Evolutionary conservation across 495 filamentous ascomycete species (phyloP).

Genomic region (Talaromyces liani): DNA sequence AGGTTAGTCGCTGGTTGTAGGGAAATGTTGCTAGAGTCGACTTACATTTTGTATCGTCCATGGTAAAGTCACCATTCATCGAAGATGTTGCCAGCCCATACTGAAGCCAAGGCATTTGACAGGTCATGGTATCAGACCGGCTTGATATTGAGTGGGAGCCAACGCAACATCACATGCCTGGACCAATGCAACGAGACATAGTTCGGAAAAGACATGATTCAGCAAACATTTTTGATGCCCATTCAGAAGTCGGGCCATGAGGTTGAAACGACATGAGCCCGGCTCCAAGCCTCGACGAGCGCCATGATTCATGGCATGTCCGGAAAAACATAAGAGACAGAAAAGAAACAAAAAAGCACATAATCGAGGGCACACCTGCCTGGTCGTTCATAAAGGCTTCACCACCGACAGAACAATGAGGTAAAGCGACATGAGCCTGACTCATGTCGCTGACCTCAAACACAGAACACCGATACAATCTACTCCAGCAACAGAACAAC

Average conservation of each 20-base stretch:
- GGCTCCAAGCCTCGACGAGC: not conserved
- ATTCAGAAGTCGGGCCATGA: not conserved
- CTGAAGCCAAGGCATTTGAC: not conserved
- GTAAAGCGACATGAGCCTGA: no score
- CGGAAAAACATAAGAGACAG: not conserved
- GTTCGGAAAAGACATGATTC: not conserved
- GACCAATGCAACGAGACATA: not conserved
- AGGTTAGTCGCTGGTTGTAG: not conserved
- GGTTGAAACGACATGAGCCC: not conserved
- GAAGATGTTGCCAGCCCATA: not conserved
- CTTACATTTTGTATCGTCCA: not conserved
- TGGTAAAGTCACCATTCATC: not conserved
- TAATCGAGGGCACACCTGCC: not conserved
- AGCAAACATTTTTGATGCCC: no score
- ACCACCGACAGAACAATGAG: not conserved
- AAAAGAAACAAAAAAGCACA: not conserved
- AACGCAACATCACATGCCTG: not conserved
- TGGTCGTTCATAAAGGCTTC: not conserved
- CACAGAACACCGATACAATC: not conserved
- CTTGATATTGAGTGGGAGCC: not conserved
- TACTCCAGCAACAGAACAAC: not conserved
- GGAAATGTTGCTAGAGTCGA: not conserved
- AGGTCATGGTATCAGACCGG: no score
- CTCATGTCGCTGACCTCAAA: not conserved
- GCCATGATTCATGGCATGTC: not conserved